phyloP scores from a whole-genome alignment of 139 green algal species.

The Chlamydomonas asymmetrica region DNA sequence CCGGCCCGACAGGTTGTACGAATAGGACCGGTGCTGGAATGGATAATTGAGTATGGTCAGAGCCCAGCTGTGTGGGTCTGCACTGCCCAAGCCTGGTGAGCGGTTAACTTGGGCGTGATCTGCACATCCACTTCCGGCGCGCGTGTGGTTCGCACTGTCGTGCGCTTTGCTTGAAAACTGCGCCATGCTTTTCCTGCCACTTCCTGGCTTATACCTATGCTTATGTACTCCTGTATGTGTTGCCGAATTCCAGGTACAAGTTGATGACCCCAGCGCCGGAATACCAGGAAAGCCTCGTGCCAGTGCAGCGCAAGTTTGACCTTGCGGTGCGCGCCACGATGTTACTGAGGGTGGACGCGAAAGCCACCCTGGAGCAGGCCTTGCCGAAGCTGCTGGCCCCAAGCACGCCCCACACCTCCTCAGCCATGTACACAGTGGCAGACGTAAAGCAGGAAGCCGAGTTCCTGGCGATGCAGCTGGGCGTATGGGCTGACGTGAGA shows the following conservation, averaged over 20 bases:
- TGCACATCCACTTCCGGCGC: too few species aligned
- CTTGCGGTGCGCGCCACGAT: constrained; percentile 5
- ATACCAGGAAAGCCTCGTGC: not conserved
- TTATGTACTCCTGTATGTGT: too few species aligned
- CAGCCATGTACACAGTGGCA: not conserved
- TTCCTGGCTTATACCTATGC: too few species aligned
- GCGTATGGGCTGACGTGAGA: constrained; percentile 2
- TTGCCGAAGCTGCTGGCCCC: not conserved
- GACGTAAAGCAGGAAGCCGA: constrained; percentile 10
- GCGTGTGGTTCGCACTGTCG: too few species aligned
- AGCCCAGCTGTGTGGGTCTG: constrained; percentile 5
- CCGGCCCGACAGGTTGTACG: too few species aligned
- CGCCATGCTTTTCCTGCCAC: too few species aligned
- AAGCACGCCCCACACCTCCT: not conserved
- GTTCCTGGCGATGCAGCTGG: constrained; percentile 10
- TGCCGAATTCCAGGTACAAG: constrained; percentile 1
- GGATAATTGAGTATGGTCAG: constrained; percentile 20
- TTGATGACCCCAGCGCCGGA: not conserved
- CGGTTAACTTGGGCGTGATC: too few species aligned
- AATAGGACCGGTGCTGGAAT: constrained; percentile 6
- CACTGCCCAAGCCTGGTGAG: constrained; percentile 23
- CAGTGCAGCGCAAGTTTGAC: constrained; percentile 6
- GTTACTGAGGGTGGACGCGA: not conserved
- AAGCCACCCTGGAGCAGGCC: not conserved
- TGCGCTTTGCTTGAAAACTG: too few species aligned